Evolutionary conservation across 2,329 filamentous ascomycete species (phyloP).

Genomic region (Colletotrichum ledebouriae): DNA sequence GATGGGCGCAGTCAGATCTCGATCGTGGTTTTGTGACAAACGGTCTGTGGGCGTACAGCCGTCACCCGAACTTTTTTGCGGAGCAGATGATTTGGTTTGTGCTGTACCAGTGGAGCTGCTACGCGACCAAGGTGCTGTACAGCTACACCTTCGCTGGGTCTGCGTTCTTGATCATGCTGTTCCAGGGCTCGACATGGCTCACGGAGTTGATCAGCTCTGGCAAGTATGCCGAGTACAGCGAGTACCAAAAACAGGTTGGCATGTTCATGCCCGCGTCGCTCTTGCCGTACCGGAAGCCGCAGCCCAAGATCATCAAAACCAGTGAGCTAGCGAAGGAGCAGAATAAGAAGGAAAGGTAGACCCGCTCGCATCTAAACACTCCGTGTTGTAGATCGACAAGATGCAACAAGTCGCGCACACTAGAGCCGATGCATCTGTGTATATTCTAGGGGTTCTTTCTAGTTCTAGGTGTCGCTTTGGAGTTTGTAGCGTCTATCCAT

Average conservation of each 20-base stretch:
- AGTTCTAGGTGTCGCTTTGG: constrained; percentile 22
- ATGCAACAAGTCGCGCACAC: neutral
- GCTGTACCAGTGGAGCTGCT: constrained; percentile 90
- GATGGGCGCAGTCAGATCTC: constrained; percentile 79
- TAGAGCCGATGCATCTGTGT: constrained; percentile 31
- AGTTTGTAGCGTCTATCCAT: constrained; percentile 28
- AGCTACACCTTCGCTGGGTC: constrained; percentile 85
- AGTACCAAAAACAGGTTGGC: constrained; percentile 86
- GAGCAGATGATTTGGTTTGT: constrained; percentile 93
- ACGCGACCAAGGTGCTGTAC: constrained; percentile 75
- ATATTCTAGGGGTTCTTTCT: constrained; percentile 28
- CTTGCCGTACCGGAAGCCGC: constrained; percentile 57
- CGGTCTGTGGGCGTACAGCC: constrained; percentile 88
- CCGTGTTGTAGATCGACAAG: constrained; percentile 42
- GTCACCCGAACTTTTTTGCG: constrained; percentile 95
- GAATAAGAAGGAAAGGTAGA: constrained; percentile 54
- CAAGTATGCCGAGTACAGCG: constrained; percentile 90
- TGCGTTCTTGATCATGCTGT: constrained; percentile 79
- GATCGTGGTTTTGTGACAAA: constrained; percentile 89
- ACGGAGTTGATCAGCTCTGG: constrained; percentile 84
- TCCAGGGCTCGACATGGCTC: constrained; percentile 89
- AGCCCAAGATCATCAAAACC: constrained; percentile 63
- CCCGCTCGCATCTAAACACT: neutral
- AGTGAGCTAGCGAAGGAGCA: constrained; percentile 64
- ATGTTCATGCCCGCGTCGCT: constrained; percentile 80